Percentiles rank a stretch among this genome's conserved stretches.
These are phyloP conservation scores for Xylariaceae sp. DNA, from an alignment of 2,329 filamentous ascomycete species.

Conservation along the genomic window DNA sequence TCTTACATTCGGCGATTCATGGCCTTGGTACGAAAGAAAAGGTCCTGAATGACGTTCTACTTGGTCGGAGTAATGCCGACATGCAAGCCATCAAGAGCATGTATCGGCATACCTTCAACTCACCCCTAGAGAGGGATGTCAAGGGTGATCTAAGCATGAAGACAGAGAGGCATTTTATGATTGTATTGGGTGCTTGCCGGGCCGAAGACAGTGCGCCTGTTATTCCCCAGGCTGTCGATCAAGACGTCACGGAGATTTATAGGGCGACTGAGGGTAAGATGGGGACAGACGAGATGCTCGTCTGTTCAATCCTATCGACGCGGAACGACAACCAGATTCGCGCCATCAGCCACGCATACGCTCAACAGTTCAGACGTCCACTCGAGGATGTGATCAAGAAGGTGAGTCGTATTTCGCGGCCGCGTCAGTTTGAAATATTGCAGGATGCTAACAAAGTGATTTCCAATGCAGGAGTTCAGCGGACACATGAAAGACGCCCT, in stretches of 20 bases:
- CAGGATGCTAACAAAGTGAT: slow-evolving; percentile 1
- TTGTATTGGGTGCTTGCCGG: slow-evolving; percentile 70
- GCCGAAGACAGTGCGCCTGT: slow-evolving; percentile 75
- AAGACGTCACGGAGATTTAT: slow-evolving; percentile 73
- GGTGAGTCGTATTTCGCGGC: slow-evolving; percentile 36
- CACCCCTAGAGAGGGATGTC: slow-evolving; percentile 66
- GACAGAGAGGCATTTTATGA: slow-evolving; percentile 79
- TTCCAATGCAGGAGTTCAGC: slow-evolving; percentile 61
- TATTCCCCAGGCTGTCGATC: slow-evolving; percentile 67
- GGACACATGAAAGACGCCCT: slow-evolving; percentile 90
- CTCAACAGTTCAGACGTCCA: slow-evolving; percentile 63
- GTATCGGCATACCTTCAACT: slow-evolving; percentile 65
- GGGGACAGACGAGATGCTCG: slow-evolving; percentile 69
- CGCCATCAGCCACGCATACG: slow-evolving; percentile 73
- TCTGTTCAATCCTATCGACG: slow-evolving; percentile 72
- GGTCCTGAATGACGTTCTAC: slow-evolving; percentile 79
- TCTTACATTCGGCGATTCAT: slow-evolving; percentile 66
- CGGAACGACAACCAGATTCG: slow-evolving; percentile 79
- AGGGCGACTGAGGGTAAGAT: slow-evolving; percentile 68
- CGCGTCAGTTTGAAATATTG: slow-evolving; percentile 18
- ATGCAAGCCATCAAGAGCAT: slow-evolving; percentile 77
- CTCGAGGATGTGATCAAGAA: slow-evolving; percentile 72
- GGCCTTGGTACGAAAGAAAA: slow-evolving; percentile 83
- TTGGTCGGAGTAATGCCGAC: slow-evolving; percentile 81
- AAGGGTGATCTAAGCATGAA: slow-evolving; percentile 78